Base-by-base conservation (phyloP, 139 green algal genomes). In the Chlamydomonas urium region DNA sequence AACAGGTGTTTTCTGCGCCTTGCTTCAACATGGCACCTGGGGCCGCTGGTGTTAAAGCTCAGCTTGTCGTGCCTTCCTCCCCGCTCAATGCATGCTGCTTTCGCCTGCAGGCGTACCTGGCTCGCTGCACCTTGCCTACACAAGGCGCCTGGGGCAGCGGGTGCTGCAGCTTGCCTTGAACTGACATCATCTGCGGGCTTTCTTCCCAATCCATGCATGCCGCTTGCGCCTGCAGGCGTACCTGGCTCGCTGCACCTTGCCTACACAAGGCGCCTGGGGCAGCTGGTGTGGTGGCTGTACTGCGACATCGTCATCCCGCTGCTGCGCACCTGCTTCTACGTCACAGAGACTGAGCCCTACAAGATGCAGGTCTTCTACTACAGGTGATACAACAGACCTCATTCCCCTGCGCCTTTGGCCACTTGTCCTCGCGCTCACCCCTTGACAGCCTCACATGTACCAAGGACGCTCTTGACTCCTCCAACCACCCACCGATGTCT, bases 251-350 rank as follows among this genome's bases (percentile, higher is more conserved):
- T 78, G 35, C 69, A 73, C 37, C 8, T 48, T 14, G 59, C 48
- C n/a, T 17, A 70, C 36, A 6, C 3, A 4, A 8, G 38, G 4
- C 19, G 10, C 33, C 35, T 70, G 17, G 23, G 6, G 63, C 35
- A 24, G 8, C 33, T 56, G 24, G 24, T 70, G 63, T 67, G 32
- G 32, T 98, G 89, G 89, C 68, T 97, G 47, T 73, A 97, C 14
- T 58, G 37, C 0, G 66, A 78, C 5, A 47, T 94, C 47, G 76
- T 92, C 59, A 58, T 90, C 38, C 93, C 93, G 35, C 83, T 98
- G 57, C 72, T 98, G 56, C 73, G 93, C 1, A 72, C 86, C 5
- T 80, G 89, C 83, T 98, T 98, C 69, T 98, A 96, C 67, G 71
- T 85, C 66, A 98, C 93, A 0, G 93, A 98, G 75, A 90, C 77